These are phyloP conservation scores for Cyclospora cayetanensis DNA, from an alignment of 169 alveolate genomes.

Conservation along the genomic window DNA sequence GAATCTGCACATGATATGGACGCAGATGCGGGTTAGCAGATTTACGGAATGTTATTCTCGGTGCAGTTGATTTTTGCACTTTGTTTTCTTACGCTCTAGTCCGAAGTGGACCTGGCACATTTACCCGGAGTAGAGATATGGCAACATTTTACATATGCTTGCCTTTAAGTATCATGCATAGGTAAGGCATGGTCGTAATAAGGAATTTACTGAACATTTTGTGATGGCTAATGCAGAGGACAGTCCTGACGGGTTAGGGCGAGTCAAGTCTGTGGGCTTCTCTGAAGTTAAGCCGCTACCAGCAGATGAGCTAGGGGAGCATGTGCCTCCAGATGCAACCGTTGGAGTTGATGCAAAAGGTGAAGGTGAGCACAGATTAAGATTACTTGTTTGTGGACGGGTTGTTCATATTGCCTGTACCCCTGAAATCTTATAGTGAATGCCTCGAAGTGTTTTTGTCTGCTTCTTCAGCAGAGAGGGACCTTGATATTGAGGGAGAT, in stretches of 20 bases:
- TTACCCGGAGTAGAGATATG: no score
- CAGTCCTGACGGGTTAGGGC: neutral
- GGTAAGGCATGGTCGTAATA: no score
- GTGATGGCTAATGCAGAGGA: neutral
- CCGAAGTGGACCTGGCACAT: no score
- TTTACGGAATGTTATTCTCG: no score
- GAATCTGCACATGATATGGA: conserved; percentile 47
- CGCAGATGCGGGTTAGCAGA: conserved; percentile 5
- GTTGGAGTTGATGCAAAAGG: neutral
- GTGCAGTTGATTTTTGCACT: no score
- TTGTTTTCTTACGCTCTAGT: no score
- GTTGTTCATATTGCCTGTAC: neutral
- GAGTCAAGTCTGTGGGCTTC: neutral
- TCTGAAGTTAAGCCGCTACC: neutral
- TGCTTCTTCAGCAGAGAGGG: neutral
- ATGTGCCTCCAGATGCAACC: neutral
- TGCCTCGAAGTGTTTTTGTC: neutral
- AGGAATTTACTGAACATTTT: no score
- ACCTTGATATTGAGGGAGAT: neutral
- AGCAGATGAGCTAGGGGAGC: neutral
- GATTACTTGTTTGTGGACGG: neutral
- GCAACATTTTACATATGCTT: no score
- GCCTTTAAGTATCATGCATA: no score
- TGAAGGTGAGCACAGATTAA: neutral
- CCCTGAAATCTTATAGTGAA: neutral